Conservation (phyloP, 495 filamentous ascomycete species). For the Penicillium goetzii region DNA sequence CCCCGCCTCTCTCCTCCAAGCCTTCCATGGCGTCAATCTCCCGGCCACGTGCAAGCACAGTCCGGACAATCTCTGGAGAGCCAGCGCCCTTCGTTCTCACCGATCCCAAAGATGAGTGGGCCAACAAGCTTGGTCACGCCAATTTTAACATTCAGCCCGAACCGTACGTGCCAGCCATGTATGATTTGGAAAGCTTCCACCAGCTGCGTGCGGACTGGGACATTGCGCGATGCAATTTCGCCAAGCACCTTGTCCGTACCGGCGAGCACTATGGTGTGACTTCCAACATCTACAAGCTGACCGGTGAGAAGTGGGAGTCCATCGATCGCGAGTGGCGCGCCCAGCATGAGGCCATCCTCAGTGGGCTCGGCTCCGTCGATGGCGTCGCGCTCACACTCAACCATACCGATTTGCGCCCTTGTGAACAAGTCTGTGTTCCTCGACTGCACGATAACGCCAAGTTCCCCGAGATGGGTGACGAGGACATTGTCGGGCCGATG, state of each 20-base stretch:
- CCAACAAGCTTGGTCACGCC: slow-evolving; percentile 81
- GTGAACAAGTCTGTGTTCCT: slow-evolving; percentile 60
- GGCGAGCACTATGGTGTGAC: slow-evolving; percentile 85
- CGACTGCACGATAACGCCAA: slow-evolving; percentile 72
- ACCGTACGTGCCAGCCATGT: slow-evolving; percentile 70
- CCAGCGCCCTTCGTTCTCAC: slow-evolving; percentile 60
- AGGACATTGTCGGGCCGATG: slow-evolving; percentile 94
- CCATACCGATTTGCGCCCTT: slow-evolving; percentile 48
- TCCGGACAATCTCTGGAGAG: slow-evolving; percentile 60
- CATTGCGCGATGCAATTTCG: slow-evolving; percentile 75
- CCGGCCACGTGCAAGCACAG: slow-evolving; percentile 47
- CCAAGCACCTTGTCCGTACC: slow-evolving; percentile 80
- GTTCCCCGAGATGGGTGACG: slow-evolving; percentile 84
- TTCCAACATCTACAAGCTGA: slow-evolving; percentile 80
- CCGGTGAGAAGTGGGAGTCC: slow-evolving; percentile 81
- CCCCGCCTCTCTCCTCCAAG: slow-evolving; percentile 78
- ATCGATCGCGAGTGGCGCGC: slow-evolving; percentile 72
- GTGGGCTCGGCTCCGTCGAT: slow-evolving; percentile 41
- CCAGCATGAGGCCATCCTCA: slow-evolving; percentile 63
- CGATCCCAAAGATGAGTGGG: slow-evolving; percentile 77
- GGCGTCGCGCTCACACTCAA: slow-evolving; percentile 43
- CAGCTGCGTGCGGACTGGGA: slow-evolving; percentile 79
- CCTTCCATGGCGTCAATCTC: slow-evolving; percentile 79
- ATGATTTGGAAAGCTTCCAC: slow-evolving; percentile 62
- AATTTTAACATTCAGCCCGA: slow-evolving; percentile 88